Base-by-base conservation (phyloP, 2,329 filamentous ascomycete species). In the Gaeumannomyces tritici region DNA sequence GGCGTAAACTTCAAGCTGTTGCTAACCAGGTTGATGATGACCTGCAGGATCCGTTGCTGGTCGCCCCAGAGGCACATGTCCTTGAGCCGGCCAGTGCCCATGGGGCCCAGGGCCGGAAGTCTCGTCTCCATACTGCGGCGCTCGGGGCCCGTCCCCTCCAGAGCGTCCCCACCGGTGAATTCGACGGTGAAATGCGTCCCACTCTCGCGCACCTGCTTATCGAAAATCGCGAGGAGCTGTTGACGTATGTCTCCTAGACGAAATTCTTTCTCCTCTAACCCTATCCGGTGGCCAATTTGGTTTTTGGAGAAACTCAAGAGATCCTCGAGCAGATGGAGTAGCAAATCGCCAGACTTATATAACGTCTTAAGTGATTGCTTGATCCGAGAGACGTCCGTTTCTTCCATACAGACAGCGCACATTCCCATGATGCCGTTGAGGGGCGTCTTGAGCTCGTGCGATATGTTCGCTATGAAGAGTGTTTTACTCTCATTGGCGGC, bases 401-500 rank as follows among this genome's bases (percentile, higher is more conserved):
- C 92, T 66, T 92, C 89, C 91, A 96, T 95, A 73, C 91, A 95
- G 0, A 96, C 89, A 0, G 91, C 89, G 67, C 89, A 93, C 89
- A 97, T 95, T 64, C 95, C 95, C 69, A 99, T 80, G 59, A 98
- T 97, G 15, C 93, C 95, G 70, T 98, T 98, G 63, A 98, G 81
- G 0, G 95, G 95, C 1, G 95, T 99, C 72, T 96, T 96, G 47
- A 99, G 80, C 73, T 98, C 85, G 68, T 88, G 85, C 1, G 86
- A 89, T 60, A 98, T 96, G 69, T 98, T 98, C 24, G 95, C 95
- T 66, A 99, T 96, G 76, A 98, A 98, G 11, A 98, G 80, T 0
- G 95, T 98, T 77, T 99, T 99, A 80, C 91, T 96, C 75, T 96
- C 90, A 69, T 96, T 97, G 4, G 93, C 93, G n/a, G 90, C 89